phyloP scores from a whole-genome alignment of 148 eudicot genomes.

The Salicornia ramosissima region DNA sequence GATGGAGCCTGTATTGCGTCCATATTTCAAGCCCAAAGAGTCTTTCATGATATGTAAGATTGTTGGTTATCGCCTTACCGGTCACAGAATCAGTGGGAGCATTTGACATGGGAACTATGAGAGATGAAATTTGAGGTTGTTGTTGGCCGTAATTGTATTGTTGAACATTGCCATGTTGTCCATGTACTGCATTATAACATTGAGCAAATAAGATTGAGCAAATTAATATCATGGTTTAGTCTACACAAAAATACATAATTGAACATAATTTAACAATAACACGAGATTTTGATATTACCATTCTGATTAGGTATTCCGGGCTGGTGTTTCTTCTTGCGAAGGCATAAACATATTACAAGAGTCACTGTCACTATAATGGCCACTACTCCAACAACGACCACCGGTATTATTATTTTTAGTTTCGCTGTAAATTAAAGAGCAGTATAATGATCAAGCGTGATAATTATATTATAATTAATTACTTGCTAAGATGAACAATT shows the following conservation, averaged over 20 bases:
- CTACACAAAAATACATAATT: no score
- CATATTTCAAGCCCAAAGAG: no score
- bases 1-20: no score
- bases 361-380: neutral
- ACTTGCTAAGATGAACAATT: no score
- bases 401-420: neutral
- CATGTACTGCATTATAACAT: neutral
- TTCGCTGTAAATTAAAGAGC: neutral
- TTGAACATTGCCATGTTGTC: neutral
- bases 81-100: neutral
- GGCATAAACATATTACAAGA: constrained; percentile 1
- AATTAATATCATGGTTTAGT: neutral
- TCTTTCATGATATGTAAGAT: no score
- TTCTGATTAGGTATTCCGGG: neutral
- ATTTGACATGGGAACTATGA: constrained; percentile 2
- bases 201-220: neutral
- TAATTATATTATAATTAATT: no score
- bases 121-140: neutral
- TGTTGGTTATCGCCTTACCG: neutral
- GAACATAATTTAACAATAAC: neutral
- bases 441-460: neutral
- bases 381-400: neutral
- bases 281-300: neutral
- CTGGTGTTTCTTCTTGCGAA: neutral
- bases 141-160: neutral